A percentile compares a stretch with the other conserved stretches of the same genome.
Evolutionary conservation across 331 rosid species (phyloP).

Genomic region (Quercus tomentella): DNA sequence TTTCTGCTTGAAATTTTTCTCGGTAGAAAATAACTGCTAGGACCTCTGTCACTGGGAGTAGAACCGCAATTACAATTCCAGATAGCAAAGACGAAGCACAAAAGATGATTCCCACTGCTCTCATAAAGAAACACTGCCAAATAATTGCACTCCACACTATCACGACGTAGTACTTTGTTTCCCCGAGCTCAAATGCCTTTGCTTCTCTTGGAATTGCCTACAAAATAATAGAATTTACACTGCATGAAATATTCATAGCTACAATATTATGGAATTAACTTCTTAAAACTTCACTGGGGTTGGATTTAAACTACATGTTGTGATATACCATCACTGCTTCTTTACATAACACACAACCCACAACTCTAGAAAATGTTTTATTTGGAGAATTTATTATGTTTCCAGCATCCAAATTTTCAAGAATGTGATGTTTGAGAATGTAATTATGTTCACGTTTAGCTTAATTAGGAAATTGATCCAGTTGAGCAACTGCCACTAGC

Average conservation of each 20-base stretch:
- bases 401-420: too few species aligned
- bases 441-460: too few species aligned
- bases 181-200: slow-evolving; percentile 40
- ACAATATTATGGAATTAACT: too few species aligned
- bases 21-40: slow-evolving; percentile 58
- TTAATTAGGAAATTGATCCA: too few species aligned
- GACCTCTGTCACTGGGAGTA: slow-evolving; percentile 51
- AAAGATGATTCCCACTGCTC: slow-evolving; percentile 69
- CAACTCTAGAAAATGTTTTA: too few species aligned
- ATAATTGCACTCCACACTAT: slow-evolving; percentile 44
- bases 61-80: slow-evolving; percentile 47
- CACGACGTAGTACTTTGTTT: slow-evolving; percentile 46
- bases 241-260: not conserved
- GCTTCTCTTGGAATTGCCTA: slow-evolving; percentile 79
- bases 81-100: slow-evolving; percentile 66
- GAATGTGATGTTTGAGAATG: too few species aligned
- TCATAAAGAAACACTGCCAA: slow-evolving; percentile 76
- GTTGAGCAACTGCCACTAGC: too few species aligned
- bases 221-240: not conserved
- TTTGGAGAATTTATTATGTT: too few species aligned
- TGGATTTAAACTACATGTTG: too few species aligned
- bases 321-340: too few species aligned
- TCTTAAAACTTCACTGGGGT: too few species aligned
- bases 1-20: slow-evolving; percentile 66
- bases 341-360: too few species aligned